phyloP scores from a whole-genome alignment of 441 rosid species.

The Cnidoscolus chayamansa region DNA sequence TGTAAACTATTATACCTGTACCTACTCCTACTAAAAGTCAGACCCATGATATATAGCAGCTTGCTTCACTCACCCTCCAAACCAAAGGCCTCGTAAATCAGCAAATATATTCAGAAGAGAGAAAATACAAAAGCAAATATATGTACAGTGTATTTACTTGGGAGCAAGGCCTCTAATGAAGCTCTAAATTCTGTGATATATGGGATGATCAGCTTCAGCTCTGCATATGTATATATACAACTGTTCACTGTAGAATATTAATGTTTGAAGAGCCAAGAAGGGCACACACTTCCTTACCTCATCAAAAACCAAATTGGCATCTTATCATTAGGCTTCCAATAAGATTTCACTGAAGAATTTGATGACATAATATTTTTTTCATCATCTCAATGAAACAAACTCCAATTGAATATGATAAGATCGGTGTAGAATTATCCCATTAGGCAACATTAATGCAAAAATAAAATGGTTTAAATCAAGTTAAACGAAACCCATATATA shows the following conservation, averaged over 20 bases:
- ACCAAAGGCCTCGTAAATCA: background rate
- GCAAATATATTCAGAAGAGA: background rate
- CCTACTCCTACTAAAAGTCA: too few relatives aligned
- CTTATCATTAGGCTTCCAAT: slow-evolving; percentile 21
- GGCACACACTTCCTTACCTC: slow-evolving; percentile 25
- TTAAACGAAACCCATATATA: background rate
- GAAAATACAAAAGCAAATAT: background rate
- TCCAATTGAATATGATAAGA: background rate
- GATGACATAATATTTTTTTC: background rate
- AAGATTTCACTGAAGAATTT: background rate
- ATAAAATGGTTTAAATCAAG: too few relatives aligned
- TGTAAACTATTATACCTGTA: too few relatives aligned
- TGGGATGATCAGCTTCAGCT: too few relatives aligned
- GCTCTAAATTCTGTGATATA: too few relatives aligned
- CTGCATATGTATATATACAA: background rate
- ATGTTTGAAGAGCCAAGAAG: slow-evolving; percentile 11
- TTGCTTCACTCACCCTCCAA: too few relatives aligned
- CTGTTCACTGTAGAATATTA: slow-evolving; percentile 1
- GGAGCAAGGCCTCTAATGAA: too few relatives aligned
- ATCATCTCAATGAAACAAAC: slow-evolving; percentile 1
- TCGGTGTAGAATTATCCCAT: too few relatives aligned
- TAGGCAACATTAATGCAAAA: too few relatives aligned
- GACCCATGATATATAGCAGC: too few relatives aligned
- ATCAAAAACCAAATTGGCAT: background rate
- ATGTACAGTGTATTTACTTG: background rate